Percentiles rank a stretch among this genome's conserved stretches.
Conservation (phyloP, 2,329 filamentous ascomycete species). For the Fusarium anthophilum region DNA sequence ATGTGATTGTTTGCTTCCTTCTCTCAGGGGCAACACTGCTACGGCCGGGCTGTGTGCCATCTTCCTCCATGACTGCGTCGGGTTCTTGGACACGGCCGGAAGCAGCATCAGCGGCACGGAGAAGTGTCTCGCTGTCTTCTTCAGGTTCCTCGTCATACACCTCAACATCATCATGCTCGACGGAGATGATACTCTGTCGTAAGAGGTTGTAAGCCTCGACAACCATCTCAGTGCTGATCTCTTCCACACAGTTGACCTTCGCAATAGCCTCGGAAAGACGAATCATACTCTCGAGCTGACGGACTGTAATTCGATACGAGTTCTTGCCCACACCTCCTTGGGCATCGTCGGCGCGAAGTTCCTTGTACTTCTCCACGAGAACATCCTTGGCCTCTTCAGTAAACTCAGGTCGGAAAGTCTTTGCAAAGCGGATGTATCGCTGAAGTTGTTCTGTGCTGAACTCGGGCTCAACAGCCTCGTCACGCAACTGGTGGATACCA, state of each 20-base stretch:
- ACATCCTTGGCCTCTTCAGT: slow-evolving; percentile 85
- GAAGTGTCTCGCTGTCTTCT: slow-evolving; percentile 58
- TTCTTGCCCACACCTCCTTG: slow-evolving; percentile 94
- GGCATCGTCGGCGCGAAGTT: slow-evolving; percentile 90
- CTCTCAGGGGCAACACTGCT: slow-evolving; percentile 49
- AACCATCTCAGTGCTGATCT: slow-evolving; percentile 86
- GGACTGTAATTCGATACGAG: slow-evolving; percentile 96
- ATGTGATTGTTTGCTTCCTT: slow-evolving; percentile 87
- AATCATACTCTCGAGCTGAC: slow-evolving; percentile 95
- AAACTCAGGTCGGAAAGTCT: slow-evolving; percentile 94
- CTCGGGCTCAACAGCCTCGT: slow-evolving; percentile 90
- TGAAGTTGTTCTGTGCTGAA: slow-evolving; percentile 97
- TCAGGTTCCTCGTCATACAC: slow-evolving; percentile 76
- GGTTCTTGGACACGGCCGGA: slow-evolving; percentile 59
- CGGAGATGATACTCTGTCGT: slow-evolving; percentile 93
- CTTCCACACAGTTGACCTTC: slow-evolving; percentile 95
- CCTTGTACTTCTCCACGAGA: slow-evolving; percentile 93
- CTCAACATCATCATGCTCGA: slow-evolving; percentile 97
- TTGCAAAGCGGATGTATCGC: slow-evolving; percentile 95
- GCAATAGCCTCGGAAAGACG: slow-evolving; percentile 97
- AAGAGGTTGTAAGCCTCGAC: slow-evolving; percentile 92
- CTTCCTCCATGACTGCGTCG: slow-evolving; percentile 54
- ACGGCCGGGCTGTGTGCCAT: slow-evolving; percentile 50
- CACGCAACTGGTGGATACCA: slow-evolving; percentile 88
- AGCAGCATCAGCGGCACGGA: slow-evolving; percentile 52